Evolutionary conservation across 1,284 basidiomycete genomes (phyloP).

Genomic region (Trichosporon sp.): DNA sequence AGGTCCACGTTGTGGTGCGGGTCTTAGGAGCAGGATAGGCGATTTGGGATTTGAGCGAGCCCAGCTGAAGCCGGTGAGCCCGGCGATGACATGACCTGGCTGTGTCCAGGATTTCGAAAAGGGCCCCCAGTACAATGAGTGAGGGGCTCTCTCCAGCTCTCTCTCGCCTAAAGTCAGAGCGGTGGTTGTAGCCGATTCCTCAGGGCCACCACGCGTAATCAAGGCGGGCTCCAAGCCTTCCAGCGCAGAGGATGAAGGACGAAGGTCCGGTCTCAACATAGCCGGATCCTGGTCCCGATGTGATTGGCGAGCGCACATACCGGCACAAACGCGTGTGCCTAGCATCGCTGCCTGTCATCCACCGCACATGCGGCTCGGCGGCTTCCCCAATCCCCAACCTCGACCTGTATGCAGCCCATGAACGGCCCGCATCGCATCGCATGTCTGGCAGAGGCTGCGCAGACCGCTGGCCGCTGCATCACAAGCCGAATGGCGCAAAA

Average conservation of each 20-base stretch:
- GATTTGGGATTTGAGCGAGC: conserved; percentile 6
- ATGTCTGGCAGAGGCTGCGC: background rate
- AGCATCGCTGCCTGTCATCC: too few relatives aligned
- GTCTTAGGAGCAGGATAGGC: background rate
- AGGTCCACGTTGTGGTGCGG: background rate
- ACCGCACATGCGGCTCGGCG: background rate
- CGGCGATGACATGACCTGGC: too few relatives aligned
- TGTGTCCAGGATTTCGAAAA: background rate
- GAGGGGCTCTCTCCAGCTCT: conserved; percentile 2
- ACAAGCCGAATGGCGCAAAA: too few relatives aligned
- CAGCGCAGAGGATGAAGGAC: too few relatives aligned
- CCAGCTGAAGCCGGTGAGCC: background rate
- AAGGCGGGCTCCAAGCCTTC: background rate
- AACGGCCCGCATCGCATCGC: background rate
- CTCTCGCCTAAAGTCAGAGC: conserved; percentile 9
- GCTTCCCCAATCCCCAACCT: background rate
- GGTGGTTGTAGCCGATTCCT: conserved; percentile 5
- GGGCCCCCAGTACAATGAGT: background rate
- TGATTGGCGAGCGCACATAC: conserved; percentile 7
- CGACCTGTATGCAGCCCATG: too few relatives aligned
- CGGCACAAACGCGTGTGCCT: too few relatives aligned
- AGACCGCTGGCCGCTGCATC: background rate
- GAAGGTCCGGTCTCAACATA: conserved; percentile 15
- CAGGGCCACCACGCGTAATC: background rate
- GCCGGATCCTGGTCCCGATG: conserved; percentile 2